Evolutionary conservation across 192 early-diverging fungal species (phyloP).

Genomic region (Ambispora gerdemannii): DNA sequence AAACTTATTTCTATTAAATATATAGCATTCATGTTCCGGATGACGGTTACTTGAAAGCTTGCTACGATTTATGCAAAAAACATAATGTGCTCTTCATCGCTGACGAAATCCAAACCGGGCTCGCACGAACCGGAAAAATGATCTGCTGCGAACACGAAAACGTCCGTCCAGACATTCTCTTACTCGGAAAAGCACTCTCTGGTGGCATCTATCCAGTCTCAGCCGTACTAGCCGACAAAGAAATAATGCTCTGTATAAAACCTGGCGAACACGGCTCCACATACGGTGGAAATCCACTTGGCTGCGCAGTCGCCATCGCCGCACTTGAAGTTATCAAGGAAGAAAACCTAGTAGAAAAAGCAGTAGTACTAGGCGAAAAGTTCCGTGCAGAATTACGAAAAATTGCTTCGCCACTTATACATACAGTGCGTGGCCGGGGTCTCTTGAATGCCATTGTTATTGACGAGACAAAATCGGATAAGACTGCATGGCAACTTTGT

Average conservation of each 20-base stretch:
- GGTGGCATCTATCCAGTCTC: constrained; percentile 96
- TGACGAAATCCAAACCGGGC: constrained; percentile 98
- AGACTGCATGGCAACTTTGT: constrained; percentile 97
- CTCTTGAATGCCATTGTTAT: constrained; percentile 96
- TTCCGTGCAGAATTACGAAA: constrained; percentile 77
- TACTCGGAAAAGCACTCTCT: constrained; percentile 97
- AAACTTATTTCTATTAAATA: neutral
- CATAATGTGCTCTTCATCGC: constrained; percentile 97
- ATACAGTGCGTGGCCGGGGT: constrained; percentile 84
- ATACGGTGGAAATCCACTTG: constrained; percentile 96
- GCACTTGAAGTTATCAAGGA: constrained; percentile 94
- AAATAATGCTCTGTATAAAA: constrained; percentile 78
- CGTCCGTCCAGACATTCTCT: constrained; percentile 88
- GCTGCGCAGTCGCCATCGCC: constrained; percentile 89
- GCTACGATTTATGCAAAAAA: constrained; percentile 91
- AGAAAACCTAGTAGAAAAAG: constrained; percentile 81
- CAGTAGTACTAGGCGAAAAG: constrained; percentile 72
- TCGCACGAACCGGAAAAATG: constrained; percentile 91
- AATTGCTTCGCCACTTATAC: constrained; percentile 76
- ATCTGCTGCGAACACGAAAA: constrained; percentile 92
- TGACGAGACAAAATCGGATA: constrained; percentile 73
- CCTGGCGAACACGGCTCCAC: constrained; percentile 97
- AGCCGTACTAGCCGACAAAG: constrained; percentile 82
- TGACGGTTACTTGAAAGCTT: constrained; percentile 83
- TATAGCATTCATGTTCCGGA: constrained; percentile 88